Conservation (phyloP, 2,329 filamentous ascomycete species). For the Cladosporium halotolerans region DNA sequence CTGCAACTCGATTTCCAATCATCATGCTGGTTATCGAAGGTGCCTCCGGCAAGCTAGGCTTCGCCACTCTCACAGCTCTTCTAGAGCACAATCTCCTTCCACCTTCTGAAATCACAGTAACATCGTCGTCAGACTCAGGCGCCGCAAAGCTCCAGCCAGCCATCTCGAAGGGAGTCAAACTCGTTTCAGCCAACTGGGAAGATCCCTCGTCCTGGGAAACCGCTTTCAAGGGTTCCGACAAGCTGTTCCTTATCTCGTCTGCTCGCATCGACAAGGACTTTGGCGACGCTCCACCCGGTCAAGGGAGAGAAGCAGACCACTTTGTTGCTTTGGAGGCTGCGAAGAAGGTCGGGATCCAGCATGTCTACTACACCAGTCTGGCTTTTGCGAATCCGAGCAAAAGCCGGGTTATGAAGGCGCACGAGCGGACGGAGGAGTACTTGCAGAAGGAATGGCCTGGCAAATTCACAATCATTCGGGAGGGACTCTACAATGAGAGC, state of each 20-base stretch:
- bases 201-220: constrained; percentile 24
- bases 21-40: constrained; percentile 35
- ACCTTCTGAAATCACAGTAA: constrained; percentile 33
- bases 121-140: constrained; percentile 30
- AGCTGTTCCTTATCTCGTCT: constrained; percentile 42
- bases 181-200: constrained; percentile 38
- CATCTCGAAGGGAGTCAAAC: constrained; percentile 22
- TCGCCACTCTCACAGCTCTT: constrained; percentile 37
- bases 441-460: constrained; percentile 26
- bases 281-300: constrained; percentile 34
- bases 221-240: constrained; percentile 34
- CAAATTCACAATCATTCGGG: constrained; percentile 35
- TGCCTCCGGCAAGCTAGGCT: constrained; percentile 42
- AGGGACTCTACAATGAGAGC: constrained; percentile 42
- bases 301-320: constrained; percentile 41
- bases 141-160: constrained; percentile 21
- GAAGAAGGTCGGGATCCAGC: constrained; percentile 34
- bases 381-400: constrained; percentile 38
- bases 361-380: constrained; percentile 43
- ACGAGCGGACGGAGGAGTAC: constrained; percentile 40
- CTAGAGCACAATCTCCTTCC: constrained; percentile 36
- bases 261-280: constrained; percentile 41
- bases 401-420: constrained; percentile 41
- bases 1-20: background rate
- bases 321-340: constrained; percentile 39